Evolutionary conservation across 345 rosid species (phyloP).

Genomic region (Aurinia saxatilis): DNA sequence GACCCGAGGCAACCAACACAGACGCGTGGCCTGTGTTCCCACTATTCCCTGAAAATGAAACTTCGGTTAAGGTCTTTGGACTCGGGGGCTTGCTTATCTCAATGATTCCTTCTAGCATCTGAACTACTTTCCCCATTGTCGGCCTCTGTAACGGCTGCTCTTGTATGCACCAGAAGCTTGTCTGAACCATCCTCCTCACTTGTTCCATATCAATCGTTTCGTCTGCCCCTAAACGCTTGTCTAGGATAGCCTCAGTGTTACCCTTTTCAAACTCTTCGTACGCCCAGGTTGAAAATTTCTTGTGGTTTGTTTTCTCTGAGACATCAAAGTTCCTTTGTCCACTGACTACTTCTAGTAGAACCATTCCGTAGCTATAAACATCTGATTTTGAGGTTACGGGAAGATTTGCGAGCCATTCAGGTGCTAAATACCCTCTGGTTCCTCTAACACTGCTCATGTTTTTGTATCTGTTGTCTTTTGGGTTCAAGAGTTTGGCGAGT

Average conservation of each 20-base stretch:
- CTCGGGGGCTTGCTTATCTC: conserved; percentile 43
- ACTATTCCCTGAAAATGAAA: conserved; percentile 29
- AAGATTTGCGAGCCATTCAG: conserved; percentile 53
- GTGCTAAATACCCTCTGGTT: conserved; percentile 59
- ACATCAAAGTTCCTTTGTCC: conserved; percentile 53
- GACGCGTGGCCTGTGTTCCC: conserved; percentile 35
- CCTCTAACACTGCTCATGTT: conserved; percentile 48
- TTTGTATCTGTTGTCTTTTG: conserved; percentile 38
- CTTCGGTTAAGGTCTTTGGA: conserved; percentile 32
- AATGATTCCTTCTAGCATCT: conserved; percentile 52
- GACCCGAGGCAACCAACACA: conserved; percentile 37
- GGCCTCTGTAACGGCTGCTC: conserved; percentile 53
- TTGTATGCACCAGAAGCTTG: conserved; percentile 62
- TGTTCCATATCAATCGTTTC: conserved; percentile 38
- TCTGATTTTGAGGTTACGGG: conserved; percentile 54
- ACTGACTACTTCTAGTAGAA: conserved; percentile 47
- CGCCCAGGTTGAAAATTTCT: conserved; percentile 45
- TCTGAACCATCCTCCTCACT: conserved; percentile 39
- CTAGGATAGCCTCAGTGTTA: conserved; percentile 32
- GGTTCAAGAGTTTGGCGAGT: conserved; percentile 49
- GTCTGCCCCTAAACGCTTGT: conserved; percentile 29
- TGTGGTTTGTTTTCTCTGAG: conserved; percentile 31
- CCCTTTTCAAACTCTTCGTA: conserved; percentile 43
- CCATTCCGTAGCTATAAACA: conserved; percentile 65
- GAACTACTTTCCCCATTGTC: conserved; percentile 54